Evolutionary conservation across 805 yeast genomes (phyloP).

Genomic region (Yarrowia sp.): DNA sequence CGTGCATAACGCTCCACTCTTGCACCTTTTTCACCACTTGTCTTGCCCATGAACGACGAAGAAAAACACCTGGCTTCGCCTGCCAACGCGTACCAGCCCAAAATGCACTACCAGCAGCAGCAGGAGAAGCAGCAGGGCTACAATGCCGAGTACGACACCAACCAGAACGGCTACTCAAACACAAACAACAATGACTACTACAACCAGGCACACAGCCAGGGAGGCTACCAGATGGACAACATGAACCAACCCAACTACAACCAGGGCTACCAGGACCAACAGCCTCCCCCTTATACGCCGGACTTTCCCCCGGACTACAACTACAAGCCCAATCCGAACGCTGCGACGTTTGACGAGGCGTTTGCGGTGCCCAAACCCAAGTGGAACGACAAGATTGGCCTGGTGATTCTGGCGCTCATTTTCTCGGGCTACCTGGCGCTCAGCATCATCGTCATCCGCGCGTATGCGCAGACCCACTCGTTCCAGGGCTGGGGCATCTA

Average conservation of each 20-base stretch:
- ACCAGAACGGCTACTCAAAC: not conserved
- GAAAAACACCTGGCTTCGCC: constrained; percentile 39
- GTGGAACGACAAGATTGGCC: constrained; percentile 69
- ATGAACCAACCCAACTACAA: not conserved
- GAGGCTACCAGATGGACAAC: constrained; percentile 16
- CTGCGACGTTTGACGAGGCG: constrained; percentile 65
- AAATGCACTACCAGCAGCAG: constrained; percentile 41
- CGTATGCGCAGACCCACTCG: constrained; percentile 63
- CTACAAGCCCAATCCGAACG: constrained; percentile 46
- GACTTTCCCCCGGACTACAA: constrained; percentile 19
- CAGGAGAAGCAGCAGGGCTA: constrained; percentile 38
- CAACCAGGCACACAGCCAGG: not conserved
- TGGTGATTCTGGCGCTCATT: constrained; percentile 51
- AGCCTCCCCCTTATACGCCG: not conserved
- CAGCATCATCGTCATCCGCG: constrained; percentile 70
- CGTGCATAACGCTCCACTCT: too few relatives aligned
- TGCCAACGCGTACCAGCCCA: constrained; percentile 38
- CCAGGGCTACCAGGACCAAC: not conserved
- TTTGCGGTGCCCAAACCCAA: constrained; percentile 70
- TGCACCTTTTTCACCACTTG: too few relatives aligned
- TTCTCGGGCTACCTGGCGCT: constrained; percentile 73
- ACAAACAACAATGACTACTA: not conserved
- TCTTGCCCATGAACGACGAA: constrained; percentile 11
- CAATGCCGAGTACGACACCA: constrained; percentile 38
- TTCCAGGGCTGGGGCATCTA: constrained; percentile 71